Evolutionary conservation across 805 yeast genomes (phyloP).

Genomic region (Candida bentonensis): DNA sequence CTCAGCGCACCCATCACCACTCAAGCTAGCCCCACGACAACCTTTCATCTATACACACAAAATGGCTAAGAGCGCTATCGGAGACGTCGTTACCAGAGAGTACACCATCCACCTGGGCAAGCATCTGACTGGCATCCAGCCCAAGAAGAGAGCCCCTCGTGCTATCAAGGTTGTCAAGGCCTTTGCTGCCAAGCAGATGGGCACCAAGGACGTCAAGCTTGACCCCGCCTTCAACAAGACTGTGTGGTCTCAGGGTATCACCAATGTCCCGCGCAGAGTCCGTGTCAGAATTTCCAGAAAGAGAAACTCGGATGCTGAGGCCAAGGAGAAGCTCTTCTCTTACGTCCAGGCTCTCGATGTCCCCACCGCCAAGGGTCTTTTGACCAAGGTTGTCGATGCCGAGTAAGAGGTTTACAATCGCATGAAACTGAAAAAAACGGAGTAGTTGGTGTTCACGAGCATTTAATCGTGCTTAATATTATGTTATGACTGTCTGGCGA

Average conservation of each 20-base stretch:
- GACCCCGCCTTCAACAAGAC: slow-evolving; percentile 98
- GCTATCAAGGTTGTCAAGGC: slow-evolving; percentile 99
- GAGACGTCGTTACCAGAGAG: slow-evolving; percentile 99
- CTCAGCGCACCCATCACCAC: no score
- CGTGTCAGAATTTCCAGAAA: slow-evolving; percentile 98
- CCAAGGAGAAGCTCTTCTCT: slow-evolving; percentile 94
- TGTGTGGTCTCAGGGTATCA: slow-evolving; percentile 98
- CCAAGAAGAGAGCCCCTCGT: slow-evolving; percentile 99
- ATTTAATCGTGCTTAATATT: neutral
- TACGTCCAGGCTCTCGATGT: slow-evolving; percentile 96
- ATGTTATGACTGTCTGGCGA: no score
- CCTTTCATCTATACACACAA: slow-evolving; percentile 5
- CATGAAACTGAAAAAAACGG: slow-evolving; percentile 19
- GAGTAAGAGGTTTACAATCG: slow-evolving; percentile 41
- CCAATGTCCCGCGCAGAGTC: slow-evolving; percentile 96
- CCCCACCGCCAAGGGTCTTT: slow-evolving; percentile 91
- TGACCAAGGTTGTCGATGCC: slow-evolving; percentile 92
- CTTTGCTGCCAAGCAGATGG: slow-evolving; percentile 98
- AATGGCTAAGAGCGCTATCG: slow-evolving; percentile 59
- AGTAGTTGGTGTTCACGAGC: neutral
- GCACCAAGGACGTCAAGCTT: slow-evolving; percentile 96
- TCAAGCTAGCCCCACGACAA: neutral
- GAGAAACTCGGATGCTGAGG: slow-evolving; percentile 99
- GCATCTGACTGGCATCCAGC: slow-evolving; percentile 97
- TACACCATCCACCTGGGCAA: slow-evolving; percentile 99